These are phyloP conservation scores for Boletus fagicola DNA, from an alignment of 768 basidiomycete genomes.

Conservation along the genomic window DNA sequence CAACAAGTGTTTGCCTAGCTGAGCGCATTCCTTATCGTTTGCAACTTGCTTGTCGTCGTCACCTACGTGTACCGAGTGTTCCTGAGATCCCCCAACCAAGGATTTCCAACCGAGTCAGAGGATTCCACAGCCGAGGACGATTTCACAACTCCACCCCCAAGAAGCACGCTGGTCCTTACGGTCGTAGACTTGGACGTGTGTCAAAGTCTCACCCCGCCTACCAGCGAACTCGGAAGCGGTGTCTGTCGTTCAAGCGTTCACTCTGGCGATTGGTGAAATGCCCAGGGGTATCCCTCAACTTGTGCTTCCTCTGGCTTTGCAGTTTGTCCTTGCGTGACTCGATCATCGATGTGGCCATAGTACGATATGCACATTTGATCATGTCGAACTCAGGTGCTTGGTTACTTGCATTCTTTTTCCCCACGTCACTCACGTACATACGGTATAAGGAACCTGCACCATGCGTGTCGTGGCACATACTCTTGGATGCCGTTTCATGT, in stretches of 20 bases:
- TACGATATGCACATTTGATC: not conserved
- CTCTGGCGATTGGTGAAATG: not conserved
- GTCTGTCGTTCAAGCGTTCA: not conserved
- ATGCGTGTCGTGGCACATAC: not conserved
- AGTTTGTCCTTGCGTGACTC: too few relatives aligned
- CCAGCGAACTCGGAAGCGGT: not conserved
- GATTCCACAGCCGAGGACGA: not conserved
- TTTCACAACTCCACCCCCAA: conserved; percentile 6
- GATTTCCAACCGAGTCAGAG: not conserved
- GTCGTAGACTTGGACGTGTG: conserved; percentile 6
- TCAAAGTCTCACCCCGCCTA: not conserved
- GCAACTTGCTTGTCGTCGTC: conserved; percentile 15
- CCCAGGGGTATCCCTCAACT: too few relatives aligned
- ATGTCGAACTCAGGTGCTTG: not conserved
- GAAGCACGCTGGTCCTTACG: not conserved
- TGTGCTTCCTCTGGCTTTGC: too few relatives aligned
- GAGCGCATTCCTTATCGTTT: conserved; percentile 1
- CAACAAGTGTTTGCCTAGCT: not conserved
- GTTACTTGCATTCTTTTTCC: not conserved
- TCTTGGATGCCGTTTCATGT: not conserved
- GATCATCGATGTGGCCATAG: not conserved
- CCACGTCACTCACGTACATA: not conserved
- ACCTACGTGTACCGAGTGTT: conserved; percentile 12
- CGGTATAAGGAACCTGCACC: not conserved
- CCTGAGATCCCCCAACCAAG: not conserved